Evolutionary conservation across 2,329 filamentous ascomycete genomes (phyloP).

Genomic region (Bimuria novae-zelandiae): DNA sequence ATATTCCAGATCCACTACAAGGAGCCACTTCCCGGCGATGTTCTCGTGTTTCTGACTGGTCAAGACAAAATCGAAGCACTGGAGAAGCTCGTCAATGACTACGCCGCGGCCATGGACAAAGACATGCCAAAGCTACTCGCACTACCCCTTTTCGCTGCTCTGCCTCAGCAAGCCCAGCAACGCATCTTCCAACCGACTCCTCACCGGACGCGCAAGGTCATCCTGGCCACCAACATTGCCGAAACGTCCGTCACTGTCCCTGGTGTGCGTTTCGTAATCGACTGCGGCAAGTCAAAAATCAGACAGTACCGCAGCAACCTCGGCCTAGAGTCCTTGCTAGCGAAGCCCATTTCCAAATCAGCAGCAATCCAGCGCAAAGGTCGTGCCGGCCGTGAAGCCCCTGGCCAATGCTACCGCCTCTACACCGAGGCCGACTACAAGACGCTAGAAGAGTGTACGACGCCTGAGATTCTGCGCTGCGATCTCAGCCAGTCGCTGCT

Average conservation of each 20-base stretch:
- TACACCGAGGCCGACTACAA: slow-evolving; percentile 82
- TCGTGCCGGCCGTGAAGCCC: slow-evolving; percentile 88
- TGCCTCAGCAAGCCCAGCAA: slow-evolving; percentile 85
- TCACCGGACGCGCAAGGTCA: slow-evolving; percentile 81
- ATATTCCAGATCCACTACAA: slow-evolving; percentile 87
- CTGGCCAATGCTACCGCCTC: slow-evolving; percentile 86
- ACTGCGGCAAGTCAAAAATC: slow-evolving; percentile 91
- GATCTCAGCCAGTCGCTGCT: slow-evolving; percentile 85
- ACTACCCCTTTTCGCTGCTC: slow-evolving; percentile 84
- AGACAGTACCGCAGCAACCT: slow-evolving; percentile 86
- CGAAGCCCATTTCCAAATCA: slow-evolving; percentile 89
- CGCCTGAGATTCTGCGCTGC: slow-evolving; percentile 87
- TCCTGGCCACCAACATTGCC: slow-evolving; percentile 96
- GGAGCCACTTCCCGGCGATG: slow-evolving; percentile 90
- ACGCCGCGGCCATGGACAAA: slow-evolving; percentile 71
- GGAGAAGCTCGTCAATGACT: slow-evolving; percentile 80
- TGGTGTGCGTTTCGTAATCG: slow-evolving; percentile 87
- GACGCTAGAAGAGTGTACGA: slow-evolving; percentile 71
- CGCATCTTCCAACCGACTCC: slow-evolving; percentile 79
- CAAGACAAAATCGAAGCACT: slow-evolving; percentile 89
- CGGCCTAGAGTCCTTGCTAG: slow-evolving; percentile 86
- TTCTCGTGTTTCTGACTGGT: slow-evolving; percentile 88
- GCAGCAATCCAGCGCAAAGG: slow-evolving; percentile 91
- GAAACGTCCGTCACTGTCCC: slow-evolving; percentile 97
- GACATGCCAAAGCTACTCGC: slow-evolving; percentile 74